phyloP scores from a whole-genome alignment of 148 eudicot species.

The Simmondsia chinensis region DNA sequence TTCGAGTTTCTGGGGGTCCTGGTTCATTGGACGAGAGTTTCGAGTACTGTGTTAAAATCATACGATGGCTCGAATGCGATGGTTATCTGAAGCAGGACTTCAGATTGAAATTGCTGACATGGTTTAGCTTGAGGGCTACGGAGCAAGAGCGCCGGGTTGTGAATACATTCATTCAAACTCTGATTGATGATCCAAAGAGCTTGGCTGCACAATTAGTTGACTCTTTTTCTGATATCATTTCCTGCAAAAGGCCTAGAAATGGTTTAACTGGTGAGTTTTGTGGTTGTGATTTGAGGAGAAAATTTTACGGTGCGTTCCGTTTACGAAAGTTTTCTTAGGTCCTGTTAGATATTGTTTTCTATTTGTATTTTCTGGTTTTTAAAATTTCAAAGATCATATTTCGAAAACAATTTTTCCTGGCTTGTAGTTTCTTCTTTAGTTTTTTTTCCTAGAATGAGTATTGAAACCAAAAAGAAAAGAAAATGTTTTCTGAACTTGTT shows the following conservation, averaged over 20 bases:
- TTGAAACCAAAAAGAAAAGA: too few species aligned
- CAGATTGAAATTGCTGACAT: slow-evolving; percentile 65
- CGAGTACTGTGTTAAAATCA: slow-evolving; percentile 70
- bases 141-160: slow-evolving; percentile 86
- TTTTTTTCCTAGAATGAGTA: too few species aligned
- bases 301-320: too few species aligned
- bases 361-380: too few species aligned
- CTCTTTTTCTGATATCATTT: slow-evolving; percentile 59
- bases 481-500: too few species aligned
- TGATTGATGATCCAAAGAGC: slow-evolving; percentile 66
- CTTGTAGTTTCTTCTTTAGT: too few species aligned
- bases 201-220: slow-evolving; percentile 79
- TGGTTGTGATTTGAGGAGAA: background rate
- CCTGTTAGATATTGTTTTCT: too few species aligned
- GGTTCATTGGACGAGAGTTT: slow-evolving; percentile 61
- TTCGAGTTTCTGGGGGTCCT: slow-evolving; percentile 18
- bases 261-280: slow-evolving; percentile 34
- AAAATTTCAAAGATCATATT: too few species aligned
- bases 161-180: slow-evolving; percentile 56
- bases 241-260: slow-evolving; percentile 52
- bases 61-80: slow-evolving; percentile 57
- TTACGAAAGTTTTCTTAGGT: too few species aligned
- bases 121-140: slow-evolving; percentile 84
- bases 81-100: slow-evolving; percentile 62
- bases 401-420: too few species aligned